Percentiles rank a stretch among this genome's conserved stretches.
These are phyloP conservation scores for Echium plantagineum DNA, from an alignment of 257 asterid genomes.

Conservation along the genomic window DNA sequence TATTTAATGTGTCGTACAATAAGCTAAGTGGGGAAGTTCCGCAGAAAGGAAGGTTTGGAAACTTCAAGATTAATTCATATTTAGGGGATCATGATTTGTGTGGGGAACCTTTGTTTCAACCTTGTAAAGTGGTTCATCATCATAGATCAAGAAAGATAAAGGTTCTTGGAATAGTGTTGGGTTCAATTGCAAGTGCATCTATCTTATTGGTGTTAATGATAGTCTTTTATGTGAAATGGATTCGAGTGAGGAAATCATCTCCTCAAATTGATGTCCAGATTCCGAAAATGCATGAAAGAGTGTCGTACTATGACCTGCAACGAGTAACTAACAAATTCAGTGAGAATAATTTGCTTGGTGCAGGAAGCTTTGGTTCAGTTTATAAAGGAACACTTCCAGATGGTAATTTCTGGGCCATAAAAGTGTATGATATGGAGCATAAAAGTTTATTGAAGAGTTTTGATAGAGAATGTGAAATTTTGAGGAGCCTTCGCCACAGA, in stretches of 20 bases:
- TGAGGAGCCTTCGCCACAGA: conserved; percentile 9
- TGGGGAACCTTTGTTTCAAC: conserved; percentile 5
- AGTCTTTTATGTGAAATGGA: too few species aligned
- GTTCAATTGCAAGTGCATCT: too few species aligned
- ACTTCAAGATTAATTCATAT: conserved; percentile 9
- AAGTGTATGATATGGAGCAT: too few species aligned
- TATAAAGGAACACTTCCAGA: too few species aligned
- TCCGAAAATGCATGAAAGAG: background rate
- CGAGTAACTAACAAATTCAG: conserved; percentile 3
- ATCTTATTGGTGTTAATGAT: too few species aligned
- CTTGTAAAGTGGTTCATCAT: background rate
- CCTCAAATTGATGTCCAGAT: too few species aligned
- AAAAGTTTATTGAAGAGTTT: too few species aligned
- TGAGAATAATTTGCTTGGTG: background rate
- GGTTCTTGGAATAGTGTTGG: too few species aligned
- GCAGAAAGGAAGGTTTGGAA: background rate
- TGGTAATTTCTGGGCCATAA: too few species aligned
- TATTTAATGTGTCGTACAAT: background rate
- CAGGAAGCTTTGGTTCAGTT: background rate
- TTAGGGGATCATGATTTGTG: conserved; percentile 6
- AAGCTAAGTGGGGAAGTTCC: background rate
- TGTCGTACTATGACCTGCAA: conserved; percentile 7
- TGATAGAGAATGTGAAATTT: too few species aligned
- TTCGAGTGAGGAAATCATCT: too few species aligned
- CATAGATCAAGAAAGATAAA: background rate